These are phyloP conservation scores for Funneliformis mosseae DNA, from an alignment of 192 early-diverging fungal species.

Conservation along the genomic window DNA sequence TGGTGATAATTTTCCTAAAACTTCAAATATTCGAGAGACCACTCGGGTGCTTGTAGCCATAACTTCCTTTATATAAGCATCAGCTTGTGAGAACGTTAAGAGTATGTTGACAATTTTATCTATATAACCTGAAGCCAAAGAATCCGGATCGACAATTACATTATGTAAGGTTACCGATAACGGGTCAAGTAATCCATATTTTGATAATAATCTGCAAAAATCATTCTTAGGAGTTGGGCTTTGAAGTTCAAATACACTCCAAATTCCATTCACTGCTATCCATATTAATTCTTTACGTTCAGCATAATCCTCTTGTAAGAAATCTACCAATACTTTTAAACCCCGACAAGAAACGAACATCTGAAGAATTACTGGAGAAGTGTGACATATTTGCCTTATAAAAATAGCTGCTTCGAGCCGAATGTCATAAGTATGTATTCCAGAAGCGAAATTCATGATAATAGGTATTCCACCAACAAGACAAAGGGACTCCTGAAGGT, in stretches of 20 bases:
- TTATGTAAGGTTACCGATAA: constrained; percentile 46
- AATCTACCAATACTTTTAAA: constrained; percentile 48
- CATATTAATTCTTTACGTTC: constrained; percentile 52
- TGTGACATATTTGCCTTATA: constrained; percentile 53
- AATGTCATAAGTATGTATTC: constrained; percentile 41
- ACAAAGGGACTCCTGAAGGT: constrained; percentile 55
- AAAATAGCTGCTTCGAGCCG: constrained; percentile 54
- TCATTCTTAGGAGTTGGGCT: constrained; percentile 59
- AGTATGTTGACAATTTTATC: constrained; percentile 55
- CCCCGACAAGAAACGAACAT: constrained; percentile 65
- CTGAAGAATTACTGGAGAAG: constrained; percentile 51
- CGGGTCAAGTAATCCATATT: constrained; percentile 52
- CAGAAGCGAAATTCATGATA: constrained; percentile 50
- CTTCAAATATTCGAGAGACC: constrained; percentile 45
- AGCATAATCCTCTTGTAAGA: constrained; percentile 52
- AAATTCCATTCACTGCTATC: constrained; percentile 56
- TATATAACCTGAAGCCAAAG: constrained; percentile 36
- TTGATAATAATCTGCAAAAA: constrained; percentile 57
- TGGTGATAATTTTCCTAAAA: constrained; percentile 44
- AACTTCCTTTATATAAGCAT: constrained; percentile 55
- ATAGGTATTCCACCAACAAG: constrained; percentile 58
- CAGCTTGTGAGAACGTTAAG: constrained; percentile 58
- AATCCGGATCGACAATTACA: constrained; percentile 45
- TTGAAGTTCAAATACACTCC: constrained; percentile 55
- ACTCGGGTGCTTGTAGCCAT: constrained; percentile 41